Conservation (phyloP, 208 protist species). For the Entamoeba dispar region DNA sequence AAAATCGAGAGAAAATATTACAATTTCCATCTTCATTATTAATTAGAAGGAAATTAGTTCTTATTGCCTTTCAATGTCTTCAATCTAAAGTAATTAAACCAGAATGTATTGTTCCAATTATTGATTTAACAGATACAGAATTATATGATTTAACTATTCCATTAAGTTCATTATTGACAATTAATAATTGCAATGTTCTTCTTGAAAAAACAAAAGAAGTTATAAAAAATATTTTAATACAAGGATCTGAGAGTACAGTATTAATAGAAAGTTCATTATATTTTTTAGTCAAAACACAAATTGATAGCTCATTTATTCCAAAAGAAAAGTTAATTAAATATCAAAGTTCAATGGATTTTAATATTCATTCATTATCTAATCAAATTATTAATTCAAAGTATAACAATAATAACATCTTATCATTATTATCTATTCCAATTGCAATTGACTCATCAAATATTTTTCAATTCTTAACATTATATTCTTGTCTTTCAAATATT, state of each 20-base stretch:
- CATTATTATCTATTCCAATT: not conserved
- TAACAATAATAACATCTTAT: not conserved
- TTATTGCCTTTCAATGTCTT: not conserved
- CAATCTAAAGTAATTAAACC: not conserved
- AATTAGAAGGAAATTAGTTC: not conserved
- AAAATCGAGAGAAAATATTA: too few species aligned
- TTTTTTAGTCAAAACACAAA: not conserved
- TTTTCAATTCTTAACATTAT: not conserved
- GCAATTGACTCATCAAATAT: not conserved
- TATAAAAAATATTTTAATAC: not conserved
- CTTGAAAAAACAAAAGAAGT: not conserved
- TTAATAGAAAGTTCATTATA: not conserved
- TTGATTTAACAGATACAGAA: not conserved
- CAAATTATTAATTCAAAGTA: not conserved
- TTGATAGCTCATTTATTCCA: not conserved
- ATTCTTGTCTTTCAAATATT: not conserved
- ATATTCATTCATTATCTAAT: not conserved
- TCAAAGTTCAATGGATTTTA: not conserved
- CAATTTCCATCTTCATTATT: too few species aligned
- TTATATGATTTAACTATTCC: not conserved
- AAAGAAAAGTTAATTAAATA: not conserved
- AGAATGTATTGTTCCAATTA: not conserved
- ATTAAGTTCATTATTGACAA: not conserved
- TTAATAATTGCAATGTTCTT: not conserved
- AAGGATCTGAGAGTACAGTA: not conserved